Evolutionary conservation across 2,329 filamentous ascomycete species (phyloP).

Genomic region (Ascosphaera aggregata): DNA sequence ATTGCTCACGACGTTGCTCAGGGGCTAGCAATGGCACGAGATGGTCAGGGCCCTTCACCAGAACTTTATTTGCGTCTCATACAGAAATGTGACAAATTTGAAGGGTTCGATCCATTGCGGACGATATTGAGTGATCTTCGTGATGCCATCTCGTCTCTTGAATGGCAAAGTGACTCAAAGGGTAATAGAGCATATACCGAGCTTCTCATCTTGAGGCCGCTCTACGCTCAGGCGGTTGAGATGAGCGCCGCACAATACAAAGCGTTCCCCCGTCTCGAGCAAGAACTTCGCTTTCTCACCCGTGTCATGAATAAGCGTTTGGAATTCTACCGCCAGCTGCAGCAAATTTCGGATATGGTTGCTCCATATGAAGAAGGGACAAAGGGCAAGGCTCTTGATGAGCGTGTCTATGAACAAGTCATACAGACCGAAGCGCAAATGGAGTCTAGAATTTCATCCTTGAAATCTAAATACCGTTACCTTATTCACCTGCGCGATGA

Average conservation of each 20-base stretch:
- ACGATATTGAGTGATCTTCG: conserved; percentile 48
- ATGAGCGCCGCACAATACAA: conserved; percentile 30
- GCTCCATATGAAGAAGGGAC: conserved; percentile 43
- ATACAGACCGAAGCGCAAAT: conserved; percentile 26
- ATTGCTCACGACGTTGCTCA: conserved; percentile 47
- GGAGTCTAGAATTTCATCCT: conserved; percentile 33
- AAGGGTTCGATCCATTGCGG: conserved; percentile 40
- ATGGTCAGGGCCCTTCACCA: conserved; percentile 47
- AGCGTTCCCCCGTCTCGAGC: conserved; percentile 25
- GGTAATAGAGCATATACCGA: conserved; percentile 37
- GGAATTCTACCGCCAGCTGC: conserved; percentile 77
- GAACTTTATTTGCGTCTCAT: conserved; percentile 31
- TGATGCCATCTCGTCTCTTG: conserved; percentile 33
- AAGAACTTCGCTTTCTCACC: conserved; percentile 53
- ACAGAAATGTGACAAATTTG: conserved; percentile 20
- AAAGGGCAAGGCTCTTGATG: conserved; percentile 32
- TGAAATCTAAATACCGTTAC: conserved; percentile 57
- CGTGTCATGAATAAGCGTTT: conserved; percentile 62
- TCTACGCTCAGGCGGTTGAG: conserved; percentile 35
- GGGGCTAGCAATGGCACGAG: conserved; percentile 35
- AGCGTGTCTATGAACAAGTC: conserved; percentile 20
- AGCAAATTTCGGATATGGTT: conserved; percentile 75
- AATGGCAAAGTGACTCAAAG: conserved; percentile 31
- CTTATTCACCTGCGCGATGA: conserved; percentile 37
- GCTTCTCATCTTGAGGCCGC: conserved; percentile 35